Evolutionary conservation across 1,284 basidiomycete genomes (phyloP).

Genomic region (Cutaneotrichosporon sp.): DNA sequence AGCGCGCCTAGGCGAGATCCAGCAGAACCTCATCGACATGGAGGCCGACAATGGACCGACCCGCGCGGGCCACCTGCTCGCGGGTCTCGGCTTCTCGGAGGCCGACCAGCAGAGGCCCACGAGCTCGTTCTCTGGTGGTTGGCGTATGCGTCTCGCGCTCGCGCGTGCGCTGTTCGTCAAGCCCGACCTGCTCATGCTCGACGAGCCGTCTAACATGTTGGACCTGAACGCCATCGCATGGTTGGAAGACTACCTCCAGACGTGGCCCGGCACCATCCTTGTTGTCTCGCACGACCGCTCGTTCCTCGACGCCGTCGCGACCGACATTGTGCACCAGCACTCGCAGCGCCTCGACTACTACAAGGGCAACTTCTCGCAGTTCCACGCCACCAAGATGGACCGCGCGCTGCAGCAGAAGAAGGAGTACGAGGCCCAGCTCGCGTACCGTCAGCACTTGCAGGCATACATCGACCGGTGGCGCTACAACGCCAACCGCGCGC

Average conservation of each 20-base stretch:
- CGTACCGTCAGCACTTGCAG: slow-evolving; percentile 87
- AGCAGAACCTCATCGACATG: slow-evolving; percentile 88
- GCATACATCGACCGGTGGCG: slow-evolving; percentile 97
- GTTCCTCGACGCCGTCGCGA: slow-evolving; percentile 95
- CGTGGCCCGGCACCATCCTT: slow-evolving; percentile 86
- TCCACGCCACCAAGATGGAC: slow-evolving; percentile 98
- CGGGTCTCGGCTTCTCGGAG: slow-evolving; percentile 89
- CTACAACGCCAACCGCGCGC: slow-evolving; percentile 88
- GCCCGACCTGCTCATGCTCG: slow-evolving; percentile 73
- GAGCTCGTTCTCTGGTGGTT: slow-evolving; percentile 93
- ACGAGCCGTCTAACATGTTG: slow-evolving; percentile 92
- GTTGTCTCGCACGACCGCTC: slow-evolving; percentile 99
- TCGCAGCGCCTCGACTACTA: slow-evolving; percentile 86
- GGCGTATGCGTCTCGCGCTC: slow-evolving; percentile 97
- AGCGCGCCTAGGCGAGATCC: slow-evolving; percentile 84
- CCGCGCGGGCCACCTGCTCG: slow-evolving; percentile 82
- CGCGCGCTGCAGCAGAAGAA: slow-evolving; percentile 85
- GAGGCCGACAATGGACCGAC: slow-evolving; percentile 96
- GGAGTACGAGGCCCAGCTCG: slow-evolving; percentile 93
- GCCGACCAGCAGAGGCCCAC: slow-evolving; percentile 79
- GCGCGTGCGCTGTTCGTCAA: slow-evolving; percentile 96
- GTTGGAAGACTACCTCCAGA: slow-evolving; percentile 93
- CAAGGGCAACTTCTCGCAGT: slow-evolving; percentile 93
- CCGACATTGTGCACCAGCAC: slow-evolving; percentile 96
- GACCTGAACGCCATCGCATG: slow-evolving; percentile 61